Evolutionary conservation across 441 rosid genomes (phyloP).

Genomic region (Cnidoscolus chayamansa): DNA sequence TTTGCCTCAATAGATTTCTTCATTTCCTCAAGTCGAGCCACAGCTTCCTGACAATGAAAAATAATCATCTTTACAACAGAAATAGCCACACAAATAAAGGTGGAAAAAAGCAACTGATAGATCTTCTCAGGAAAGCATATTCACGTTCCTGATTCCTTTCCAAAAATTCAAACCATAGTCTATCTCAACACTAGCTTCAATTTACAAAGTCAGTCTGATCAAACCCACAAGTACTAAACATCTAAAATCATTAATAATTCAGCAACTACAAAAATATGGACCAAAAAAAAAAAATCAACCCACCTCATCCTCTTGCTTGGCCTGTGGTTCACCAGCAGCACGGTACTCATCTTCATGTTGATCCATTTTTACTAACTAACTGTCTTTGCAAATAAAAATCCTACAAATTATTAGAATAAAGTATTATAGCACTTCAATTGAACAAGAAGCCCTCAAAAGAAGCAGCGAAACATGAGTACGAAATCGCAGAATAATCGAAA

Average conservation of each 20-base stretch:
- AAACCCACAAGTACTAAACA: neutral
- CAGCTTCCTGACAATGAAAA: constrained; percentile 60
- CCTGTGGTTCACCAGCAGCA: constrained; percentile 37
- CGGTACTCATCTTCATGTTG: constrained; percentile 65
- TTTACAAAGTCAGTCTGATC: neutral
- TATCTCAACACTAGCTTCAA: neutral
- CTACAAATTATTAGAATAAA: neutral
- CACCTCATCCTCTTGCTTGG: constrained; percentile 84
- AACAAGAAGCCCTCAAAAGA: neutral
- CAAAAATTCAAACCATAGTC: neutral
- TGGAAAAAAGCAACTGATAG: neutral
- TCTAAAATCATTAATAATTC: neutral
- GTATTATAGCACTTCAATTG: neutral
- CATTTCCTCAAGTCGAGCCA: constrained; percentile 72
- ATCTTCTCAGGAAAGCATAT: constrained; percentile 3
- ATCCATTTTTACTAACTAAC: constrained; percentile 43
- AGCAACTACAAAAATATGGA: constrained; percentile 3
- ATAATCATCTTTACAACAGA: neutral
- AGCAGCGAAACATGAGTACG: neutral
- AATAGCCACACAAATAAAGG: neutral
- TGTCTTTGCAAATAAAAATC: constrained; percentile 3
- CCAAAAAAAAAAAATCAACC: neutral
- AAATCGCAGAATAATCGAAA: neutral
- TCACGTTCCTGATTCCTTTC: neutral
- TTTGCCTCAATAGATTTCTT: constrained; percentile 72